Conservation (phyloP, 2,329 filamentous ascomycete species). For the Emmonsia crescens region DNA sequence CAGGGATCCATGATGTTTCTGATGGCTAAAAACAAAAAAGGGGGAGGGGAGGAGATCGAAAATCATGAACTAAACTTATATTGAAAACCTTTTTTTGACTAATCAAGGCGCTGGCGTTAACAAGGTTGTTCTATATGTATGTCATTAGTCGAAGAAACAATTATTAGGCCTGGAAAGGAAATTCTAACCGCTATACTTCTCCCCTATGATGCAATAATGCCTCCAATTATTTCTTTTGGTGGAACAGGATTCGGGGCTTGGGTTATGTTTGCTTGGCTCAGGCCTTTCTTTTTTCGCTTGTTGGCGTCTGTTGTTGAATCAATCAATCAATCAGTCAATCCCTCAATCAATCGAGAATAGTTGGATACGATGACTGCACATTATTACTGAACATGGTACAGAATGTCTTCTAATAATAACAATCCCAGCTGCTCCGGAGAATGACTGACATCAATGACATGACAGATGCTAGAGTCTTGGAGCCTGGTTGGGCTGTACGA, state of each 20-base stretch:
- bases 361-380: background rate
- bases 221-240: background rate
- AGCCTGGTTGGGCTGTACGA: background rate
- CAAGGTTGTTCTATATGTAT: background rate
- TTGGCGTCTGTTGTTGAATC: background rate
- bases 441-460: background rate
- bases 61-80: background rate
- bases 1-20: background rate
- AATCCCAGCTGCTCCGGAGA: background rate
- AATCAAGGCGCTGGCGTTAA: background rate
- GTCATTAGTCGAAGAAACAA: background rate
- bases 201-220: background rate
- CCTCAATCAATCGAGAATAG: background rate
- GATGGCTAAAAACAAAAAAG: background rate
- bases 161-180: too few species aligned
- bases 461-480: background rate
- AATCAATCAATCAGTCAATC: background rate
- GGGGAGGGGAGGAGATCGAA: background rate
- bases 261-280: background rate
- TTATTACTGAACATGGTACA: background rate
- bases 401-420: background rate
- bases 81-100: background rate
- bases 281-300: background rate
- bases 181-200: too few species aligned
- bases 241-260: background rate